phyloP scores from a whole-genome alignment of 345 rosid species.

The Brassica incana region DNA sequence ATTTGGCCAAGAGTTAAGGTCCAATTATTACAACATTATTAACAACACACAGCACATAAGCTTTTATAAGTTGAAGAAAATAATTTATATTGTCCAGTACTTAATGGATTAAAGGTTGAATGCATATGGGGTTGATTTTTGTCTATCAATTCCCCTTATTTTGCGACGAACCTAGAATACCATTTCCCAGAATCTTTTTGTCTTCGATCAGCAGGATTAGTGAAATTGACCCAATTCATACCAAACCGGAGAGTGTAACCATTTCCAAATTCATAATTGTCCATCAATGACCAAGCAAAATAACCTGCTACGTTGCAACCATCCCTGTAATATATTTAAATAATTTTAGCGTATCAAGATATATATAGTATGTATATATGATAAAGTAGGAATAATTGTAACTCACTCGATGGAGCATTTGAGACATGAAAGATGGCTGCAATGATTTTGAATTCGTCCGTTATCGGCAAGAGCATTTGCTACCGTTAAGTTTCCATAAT shows the following conservation, averaged over 20 bases:
- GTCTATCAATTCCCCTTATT: no score
- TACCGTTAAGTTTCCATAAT: no score
- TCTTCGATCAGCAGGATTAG: no score
- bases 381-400: neutral
- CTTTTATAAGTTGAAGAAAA: neutral
- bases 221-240: no score
- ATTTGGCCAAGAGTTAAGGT: neutral
- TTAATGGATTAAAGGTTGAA: no score
- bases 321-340: slow-evolving; percentile 1
- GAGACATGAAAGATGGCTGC: slow-evolving; percentile 36
- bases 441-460: slow-evolving; percentile 23
- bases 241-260: no score
- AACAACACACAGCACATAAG: neutral
- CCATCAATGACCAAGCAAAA: no score
- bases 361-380: neutral
- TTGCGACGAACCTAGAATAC: no score
- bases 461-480: slow-evolving; percentile 22
- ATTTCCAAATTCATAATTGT: no score
- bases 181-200: no score
- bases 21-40: neutral
- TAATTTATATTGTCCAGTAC: no score
- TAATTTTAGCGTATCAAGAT: neutral
- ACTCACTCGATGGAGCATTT: slow-evolving; percentile 30
- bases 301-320: slow-evolving; percentile 15
- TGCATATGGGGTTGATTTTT: no score